Conservation (phyloP, 164 flowering plant genomes). For the Dillenia suffruticosa region DNA sequence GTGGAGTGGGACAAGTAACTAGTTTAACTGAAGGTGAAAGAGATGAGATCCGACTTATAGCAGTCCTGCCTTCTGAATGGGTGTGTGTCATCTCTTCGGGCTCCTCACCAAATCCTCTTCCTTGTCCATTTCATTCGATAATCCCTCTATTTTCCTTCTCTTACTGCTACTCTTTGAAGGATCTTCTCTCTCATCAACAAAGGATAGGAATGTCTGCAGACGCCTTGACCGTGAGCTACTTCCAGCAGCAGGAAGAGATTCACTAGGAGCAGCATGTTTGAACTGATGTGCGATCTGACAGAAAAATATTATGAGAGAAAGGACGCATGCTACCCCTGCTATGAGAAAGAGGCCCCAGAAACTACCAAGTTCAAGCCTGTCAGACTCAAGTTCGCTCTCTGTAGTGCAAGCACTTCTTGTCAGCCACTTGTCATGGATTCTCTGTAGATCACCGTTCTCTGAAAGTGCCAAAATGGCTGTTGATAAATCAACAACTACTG, state of each 20-base stretch:
- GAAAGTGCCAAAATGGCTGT: conserved; percentile 47
- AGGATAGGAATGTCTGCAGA: conserved; percentile 25
- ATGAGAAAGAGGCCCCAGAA: conserved; percentile 55
- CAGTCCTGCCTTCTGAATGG: too few relatives aligned
- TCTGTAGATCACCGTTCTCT: conserved; percentile 62
- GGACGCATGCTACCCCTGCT: conserved; percentile 39
- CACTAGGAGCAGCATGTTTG: conserved; percentile 5
- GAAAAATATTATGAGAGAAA: conserved; percentile 42
- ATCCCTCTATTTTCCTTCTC: conserved; percentile 28
- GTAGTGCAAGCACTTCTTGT: conserved; percentile 29
- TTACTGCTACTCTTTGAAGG: conserved; percentile 18
- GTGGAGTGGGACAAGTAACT: too few relatives aligned
- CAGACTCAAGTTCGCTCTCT: conserved; percentile 39
- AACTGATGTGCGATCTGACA: conserved; percentile 20
- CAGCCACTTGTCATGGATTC: conserved; percentile 64
- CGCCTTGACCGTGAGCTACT: conserved; percentile 16
- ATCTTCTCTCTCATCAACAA: conserved; percentile 44
- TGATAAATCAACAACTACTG: conserved; percentile 48
- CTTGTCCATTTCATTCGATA: conserved; percentile 15
- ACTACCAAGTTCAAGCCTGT: conserved; percentile 43
- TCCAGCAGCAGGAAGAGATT: conserved; percentile 7
- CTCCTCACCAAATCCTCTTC: conserved; percentile 23
- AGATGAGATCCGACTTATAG: too few relatives aligned
- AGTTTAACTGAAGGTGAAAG: too few relatives aligned
- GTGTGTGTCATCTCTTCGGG: conserved; percentile 13